These are phyloP conservation scores for Triticum turgidum DNA, from an alignment of 176 grass and related monocot species.

Conservation along the genomic window DNA sequence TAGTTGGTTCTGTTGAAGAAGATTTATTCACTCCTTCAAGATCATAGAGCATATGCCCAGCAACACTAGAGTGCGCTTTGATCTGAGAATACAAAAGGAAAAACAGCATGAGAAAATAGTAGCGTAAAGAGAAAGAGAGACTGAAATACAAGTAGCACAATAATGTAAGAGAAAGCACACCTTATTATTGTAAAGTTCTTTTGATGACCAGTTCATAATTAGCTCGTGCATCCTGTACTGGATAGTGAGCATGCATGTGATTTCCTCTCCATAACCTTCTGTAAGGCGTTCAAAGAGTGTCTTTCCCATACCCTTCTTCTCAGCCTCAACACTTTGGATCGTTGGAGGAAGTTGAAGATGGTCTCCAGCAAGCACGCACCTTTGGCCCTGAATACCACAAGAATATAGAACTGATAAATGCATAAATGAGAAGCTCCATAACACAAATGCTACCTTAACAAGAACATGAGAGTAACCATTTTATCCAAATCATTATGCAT, in stretches of 20 bases:
- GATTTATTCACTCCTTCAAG: slow-evolving; percentile 76
- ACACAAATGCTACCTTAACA: not conserved
- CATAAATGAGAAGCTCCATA: slow-evolving; percentile 16
- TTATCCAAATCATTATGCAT: not conserved
- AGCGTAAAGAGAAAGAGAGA: not conserved
- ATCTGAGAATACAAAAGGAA: slow-evolving; percentile 53
- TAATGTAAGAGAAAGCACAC: slow-evolving; percentile 28
- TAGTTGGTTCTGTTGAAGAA: slow-evolving; percentile 79
- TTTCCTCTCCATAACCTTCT: slow-evolving; percentile 65
- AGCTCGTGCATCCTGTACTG: slow-evolving; percentile 96
- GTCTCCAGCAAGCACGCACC: slow-evolving; percentile 90
- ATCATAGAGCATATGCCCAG: slow-evolving; percentile 84
- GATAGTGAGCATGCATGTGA: slow-evolving; percentile 86
- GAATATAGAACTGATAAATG: not conserved
- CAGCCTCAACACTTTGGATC: slow-evolving; percentile 89
- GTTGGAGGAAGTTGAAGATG: slow-evolving; percentile 97
- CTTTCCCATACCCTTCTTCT: slow-evolving; percentile 89
- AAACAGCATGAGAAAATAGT: not conserved
- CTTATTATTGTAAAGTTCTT: slow-evolving; percentile 97
- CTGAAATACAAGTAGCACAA: not conserved
- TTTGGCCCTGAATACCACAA: slow-evolving; percentile 54
- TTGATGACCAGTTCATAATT: slow-evolving; percentile 96
- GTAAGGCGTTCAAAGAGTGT: slow-evolving; percentile 92
- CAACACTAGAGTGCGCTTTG: slow-evolving; percentile 77
- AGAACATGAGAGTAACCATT: not conserved